A percentile compares a stretch with the other conserved stretches of the same genome.
phyloP scores from a whole-genome alignment of 2,329 filamentous ascomycete species.

The Diplocarpon rosae region DNA sequence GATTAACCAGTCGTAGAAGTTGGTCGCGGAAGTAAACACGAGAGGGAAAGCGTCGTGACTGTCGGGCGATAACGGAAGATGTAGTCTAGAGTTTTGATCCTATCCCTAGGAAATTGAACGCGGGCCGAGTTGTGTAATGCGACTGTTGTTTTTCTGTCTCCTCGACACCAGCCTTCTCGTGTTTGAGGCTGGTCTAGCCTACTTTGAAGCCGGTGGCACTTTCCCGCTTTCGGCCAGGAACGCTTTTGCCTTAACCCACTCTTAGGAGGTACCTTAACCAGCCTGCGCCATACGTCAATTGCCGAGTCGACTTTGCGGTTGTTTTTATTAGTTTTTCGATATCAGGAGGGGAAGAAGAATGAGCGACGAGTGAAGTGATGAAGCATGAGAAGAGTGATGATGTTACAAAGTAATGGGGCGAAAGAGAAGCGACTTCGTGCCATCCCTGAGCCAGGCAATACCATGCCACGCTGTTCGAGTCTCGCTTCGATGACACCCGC shows the following conservation, averaged over 20 bases:
- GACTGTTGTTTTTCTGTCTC: neutral
- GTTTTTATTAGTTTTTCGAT: no score
- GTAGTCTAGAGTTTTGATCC: neutral
- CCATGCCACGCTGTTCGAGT: neutral
- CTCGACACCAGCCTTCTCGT: neutral
- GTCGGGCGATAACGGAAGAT: neutral
- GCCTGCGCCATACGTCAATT: no score
- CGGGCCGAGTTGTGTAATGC: neutral
- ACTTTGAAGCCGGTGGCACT: neutral
- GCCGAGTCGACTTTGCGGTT: no score
- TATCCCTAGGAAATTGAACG: neutral
- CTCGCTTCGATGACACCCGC: neutral
- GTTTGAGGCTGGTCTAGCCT: conserved; percentile 1
- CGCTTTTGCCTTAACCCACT: no score
- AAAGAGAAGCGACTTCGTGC: no score
- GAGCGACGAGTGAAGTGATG: no score
- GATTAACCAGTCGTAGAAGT: neutral
- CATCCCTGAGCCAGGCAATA: no score
- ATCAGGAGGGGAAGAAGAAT: no score
- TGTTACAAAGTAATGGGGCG: no score
- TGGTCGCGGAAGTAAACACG: conserved; percentile 1
- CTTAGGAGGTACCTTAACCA: no score
- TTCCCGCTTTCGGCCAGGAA: conserved; percentile 1
- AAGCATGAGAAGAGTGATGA: no score
- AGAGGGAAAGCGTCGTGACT: neutral